phyloP scores from a whole-genome alignment of 805 yeast species.

The Priceomyces melissophilus region DNA sequence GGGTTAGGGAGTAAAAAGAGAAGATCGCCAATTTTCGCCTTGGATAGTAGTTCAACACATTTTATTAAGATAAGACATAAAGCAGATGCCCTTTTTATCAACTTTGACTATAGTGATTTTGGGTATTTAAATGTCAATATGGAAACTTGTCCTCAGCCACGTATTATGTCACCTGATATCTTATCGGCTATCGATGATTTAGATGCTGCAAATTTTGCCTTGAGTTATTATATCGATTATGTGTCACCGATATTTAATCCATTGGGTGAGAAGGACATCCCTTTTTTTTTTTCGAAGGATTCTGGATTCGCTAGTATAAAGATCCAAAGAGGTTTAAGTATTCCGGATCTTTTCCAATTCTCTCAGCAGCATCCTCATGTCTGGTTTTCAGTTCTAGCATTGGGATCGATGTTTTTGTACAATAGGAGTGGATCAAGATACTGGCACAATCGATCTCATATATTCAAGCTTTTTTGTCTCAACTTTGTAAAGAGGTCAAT shows the following conservation, averaged over 20 bases:
- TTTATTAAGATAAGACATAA: slow-evolving; percentile 10
- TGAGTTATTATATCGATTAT: slow-evolving; percentile 22
- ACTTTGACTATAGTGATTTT: too few relatives aligned
- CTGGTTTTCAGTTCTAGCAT: slow-evolving; percentile 21
- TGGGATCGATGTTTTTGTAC: slow-evolving; percentile 24
- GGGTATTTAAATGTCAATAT: not conserved
- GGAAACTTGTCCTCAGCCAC: slow-evolving; percentile 13
- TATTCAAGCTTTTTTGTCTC: slow-evolving; percentile 16
- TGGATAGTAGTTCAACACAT: slow-evolving; percentile 10
- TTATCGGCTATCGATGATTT: slow-evolving; percentile 8
- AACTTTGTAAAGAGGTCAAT: slow-evolving; percentile 8
- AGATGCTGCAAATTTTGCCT: slow-evolving; percentile 16
- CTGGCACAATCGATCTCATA: slow-evolving; percentile 18
- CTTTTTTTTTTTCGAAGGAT: not conserved
- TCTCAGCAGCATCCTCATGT: slow-evolving; percentile 19
- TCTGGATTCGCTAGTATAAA: slow-evolving; percentile 5
- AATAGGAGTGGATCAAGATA: slow-evolving; percentile 10
- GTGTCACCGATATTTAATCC: slow-evolving; percentile 28
- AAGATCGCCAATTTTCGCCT: slow-evolving; percentile 2
- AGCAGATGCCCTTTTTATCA: too few relatives aligned
- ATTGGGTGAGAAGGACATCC: slow-evolving; percentile 12
- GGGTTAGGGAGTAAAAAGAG: slow-evolving; percentile 14
- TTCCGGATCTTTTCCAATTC: slow-evolving; percentile 19
- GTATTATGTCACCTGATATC: slow-evolving; percentile 22
- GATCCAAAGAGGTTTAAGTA: slow-evolving; percentile 22